Evolutionary conservation across 805 yeast genomes (phyloP), one percentile per base, ranked within the genome.

Genomic region (Candida gorgasii): DNA sequence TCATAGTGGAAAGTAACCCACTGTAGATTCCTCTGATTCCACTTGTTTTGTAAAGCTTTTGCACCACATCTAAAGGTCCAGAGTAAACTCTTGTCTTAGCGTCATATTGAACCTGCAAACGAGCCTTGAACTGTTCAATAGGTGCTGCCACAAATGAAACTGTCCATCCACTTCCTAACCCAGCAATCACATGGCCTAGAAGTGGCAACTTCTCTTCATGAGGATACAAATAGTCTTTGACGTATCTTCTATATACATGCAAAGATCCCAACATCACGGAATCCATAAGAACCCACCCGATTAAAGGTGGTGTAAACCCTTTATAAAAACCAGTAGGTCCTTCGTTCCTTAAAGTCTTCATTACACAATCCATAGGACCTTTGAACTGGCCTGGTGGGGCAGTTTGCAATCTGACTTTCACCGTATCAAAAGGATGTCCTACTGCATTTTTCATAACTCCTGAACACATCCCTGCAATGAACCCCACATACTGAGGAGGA

Each of bases 131-230:
- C 53, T 85, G 84, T 61, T 89, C 97, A 6, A 89, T 84, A 2
- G 97, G 97, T 0, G 96, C 96, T 4, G 97, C 97, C n/a, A 89
- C 90, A 67, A 89, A 85, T 36, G 92, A 82, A 11, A 89, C 97
- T 0, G 97, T 89, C 84, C 84, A 79, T 2, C 97, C 97, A 7
- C 93, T 81, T n/a, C 95, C 95, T 22, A 79, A 58, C 0, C 82
- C 84, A 1, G 96, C 92, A 16, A 84, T 61, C 22, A 85, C 72
- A 55, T 85, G 89, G 0, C 95, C 96, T 12, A 74, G 46, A 12
- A 89, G 60, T 1, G 96, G 96, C 47, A 89, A 65, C 55, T 78
- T 80, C 18, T 72, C 64, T 41, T 79, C 74, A n/a, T 82, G 73
- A 0, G 75, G 69, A 53, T 82, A 89, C 12, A 86, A 62, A 49